These are phyloP conservation scores for Xylaria scruposa DNA, from an alignment of 495 filamentous ascomycete species.

Conservation along the genomic window DNA sequence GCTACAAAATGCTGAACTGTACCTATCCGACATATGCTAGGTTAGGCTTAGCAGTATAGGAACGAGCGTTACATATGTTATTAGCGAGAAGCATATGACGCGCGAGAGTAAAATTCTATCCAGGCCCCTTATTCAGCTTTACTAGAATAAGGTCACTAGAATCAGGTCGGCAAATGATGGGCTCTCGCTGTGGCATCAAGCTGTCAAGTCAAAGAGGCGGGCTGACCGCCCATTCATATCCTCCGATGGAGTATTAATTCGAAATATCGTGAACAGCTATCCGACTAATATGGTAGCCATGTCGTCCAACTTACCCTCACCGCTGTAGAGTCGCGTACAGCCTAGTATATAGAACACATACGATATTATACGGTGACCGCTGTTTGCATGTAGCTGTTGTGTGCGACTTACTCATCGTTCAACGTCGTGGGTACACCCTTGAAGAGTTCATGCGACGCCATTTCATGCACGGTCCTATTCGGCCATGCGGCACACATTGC, in stretches of 20 bases:
- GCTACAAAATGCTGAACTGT: background rate
- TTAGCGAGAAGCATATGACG: background rate
- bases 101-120: background rate
- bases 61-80: background rate
- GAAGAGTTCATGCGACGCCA: constrained; percentile 23
- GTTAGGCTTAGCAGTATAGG: background rate
- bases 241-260: background rate
- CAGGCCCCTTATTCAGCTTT: background rate
- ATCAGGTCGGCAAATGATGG: background rate
- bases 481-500: constrained; percentile 12
- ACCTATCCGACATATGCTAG: background rate
- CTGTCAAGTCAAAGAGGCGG: background rate
- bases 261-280: constrained; percentile 10
- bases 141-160: background rate
- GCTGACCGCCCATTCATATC: constrained; percentile 4
- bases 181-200: background rate
- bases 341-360: background rate
- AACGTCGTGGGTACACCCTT: constrained; percentile 5
- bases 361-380: constrained; percentile 22
- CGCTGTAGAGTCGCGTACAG: constrained; percentile 15
- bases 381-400: constrained; percentile 2
- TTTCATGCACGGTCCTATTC: constrained; percentile 26
- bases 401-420: constrained; percentile 10
- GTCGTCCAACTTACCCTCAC: constrained; percentile 17
- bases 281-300: background rate